Percentiles rank a stretch among this genome's conserved stretches.
Conservation (phyloP, 495 filamentous ascomycete genomes). For the Tuber borchii region DNA sequence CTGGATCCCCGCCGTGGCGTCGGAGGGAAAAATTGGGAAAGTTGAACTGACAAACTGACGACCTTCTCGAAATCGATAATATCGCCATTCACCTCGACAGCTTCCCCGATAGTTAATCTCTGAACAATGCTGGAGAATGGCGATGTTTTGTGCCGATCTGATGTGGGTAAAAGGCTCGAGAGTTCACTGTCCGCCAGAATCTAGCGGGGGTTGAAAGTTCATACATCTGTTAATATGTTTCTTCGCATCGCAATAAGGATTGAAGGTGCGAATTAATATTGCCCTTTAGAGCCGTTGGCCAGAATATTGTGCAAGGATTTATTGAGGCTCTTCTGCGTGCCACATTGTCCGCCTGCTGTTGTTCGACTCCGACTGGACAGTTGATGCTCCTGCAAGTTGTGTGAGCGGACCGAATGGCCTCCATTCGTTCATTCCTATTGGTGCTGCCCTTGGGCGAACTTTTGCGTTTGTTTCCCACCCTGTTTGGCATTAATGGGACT, state of each 20-base stretch:
- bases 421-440: neutral
- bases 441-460: neutral
- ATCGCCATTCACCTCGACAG: neutral
- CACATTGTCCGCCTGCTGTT: neutral
- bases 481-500: neutral
- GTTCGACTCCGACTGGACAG: neutral
- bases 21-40: too few species aligned
- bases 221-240: neutral
- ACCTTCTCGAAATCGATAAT: neutral
- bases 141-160: neutral
- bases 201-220: neutral
- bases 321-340: neutral
- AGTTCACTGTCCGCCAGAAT: neutral
- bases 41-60: too few species aligned
- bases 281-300: neutral
- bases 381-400: neutral
- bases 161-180: neutral
- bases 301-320: neutral
- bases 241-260: neutral
- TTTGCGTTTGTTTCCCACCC: neutral
- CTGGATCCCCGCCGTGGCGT: too few species aligned
- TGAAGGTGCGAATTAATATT: conserved; percentile 2
- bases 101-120: neutral
- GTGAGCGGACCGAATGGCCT: neutral
- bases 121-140: neutral